Evolutionary conservation across 208 protist species (phyloP).

Genomic region (Blechomonas ayalai): DNA sequence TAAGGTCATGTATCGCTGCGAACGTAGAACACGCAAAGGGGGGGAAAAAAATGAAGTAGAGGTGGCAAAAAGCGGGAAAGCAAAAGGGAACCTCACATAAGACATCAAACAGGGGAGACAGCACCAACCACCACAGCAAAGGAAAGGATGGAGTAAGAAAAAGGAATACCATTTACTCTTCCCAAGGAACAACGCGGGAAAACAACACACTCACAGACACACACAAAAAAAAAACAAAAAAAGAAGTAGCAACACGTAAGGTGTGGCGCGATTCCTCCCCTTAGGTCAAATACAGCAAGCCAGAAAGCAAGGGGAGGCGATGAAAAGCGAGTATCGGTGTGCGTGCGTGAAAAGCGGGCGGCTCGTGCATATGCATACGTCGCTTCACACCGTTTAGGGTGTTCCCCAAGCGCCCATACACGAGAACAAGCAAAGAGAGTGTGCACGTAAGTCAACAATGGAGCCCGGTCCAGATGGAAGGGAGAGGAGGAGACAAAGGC

Average conservation of each 20-base stretch:
- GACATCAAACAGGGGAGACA: slow-evolving; percentile 3
- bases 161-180: slow-evolving; percentile 5
- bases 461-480: too few relatives aligned
- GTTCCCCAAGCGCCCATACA: too few relatives aligned
- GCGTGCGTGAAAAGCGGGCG: too few relatives aligned
- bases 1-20: too few relatives aligned
- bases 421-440: too few relatives aligned
- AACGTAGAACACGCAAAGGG: too few relatives aligned
- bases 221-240: slow-evolving; percentile 10
- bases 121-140: slow-evolving; percentile 1
- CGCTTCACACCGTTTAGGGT: too few relatives aligned
- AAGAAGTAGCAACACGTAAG: slow-evolving; percentile 5
- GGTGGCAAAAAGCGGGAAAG: slow-evolving; percentile 1
- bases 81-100: slow-evolving; percentile 6
- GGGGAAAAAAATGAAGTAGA: neutral
- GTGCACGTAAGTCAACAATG: too few relatives aligned
- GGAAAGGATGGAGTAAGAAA: slow-evolving; percentile 8
- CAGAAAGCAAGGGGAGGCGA: neutral
- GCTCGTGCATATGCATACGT: too few relatives aligned
- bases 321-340: neutral
- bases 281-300: too few relatives aligned
- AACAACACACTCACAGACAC: slow-evolving; percentile 7
- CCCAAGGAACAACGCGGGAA: slow-evolving; percentile 1
- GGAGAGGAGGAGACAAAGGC: too few relatives aligned
- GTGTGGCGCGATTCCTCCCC: too few relatives aligned